A percentile compares a stretch with the other conserved stretches of the same genome.
These are phyloP conservation scores for Dactylellina drechsleri DNA, from an alignment of 2,329 filamentous ascomycete species.

Conservation along the genomic window DNA sequence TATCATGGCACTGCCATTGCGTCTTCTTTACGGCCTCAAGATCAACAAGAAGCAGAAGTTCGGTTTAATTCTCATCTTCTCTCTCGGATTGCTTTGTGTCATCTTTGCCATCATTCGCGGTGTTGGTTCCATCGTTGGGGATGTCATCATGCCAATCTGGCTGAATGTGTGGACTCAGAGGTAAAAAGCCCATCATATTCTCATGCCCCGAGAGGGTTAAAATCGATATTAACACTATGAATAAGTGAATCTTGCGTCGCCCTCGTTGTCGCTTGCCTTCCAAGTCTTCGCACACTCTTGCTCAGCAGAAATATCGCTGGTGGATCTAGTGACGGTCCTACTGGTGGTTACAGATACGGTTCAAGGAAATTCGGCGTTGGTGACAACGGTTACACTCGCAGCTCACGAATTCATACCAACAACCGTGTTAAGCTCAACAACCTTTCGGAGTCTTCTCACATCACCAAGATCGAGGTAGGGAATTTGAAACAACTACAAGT, in stretches of 20 bases:
- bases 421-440: slow-evolving; percentile 46
- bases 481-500: slow-evolving; percentile 31
- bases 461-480: slow-evolving; percentile 51
- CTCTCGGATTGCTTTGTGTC: slow-evolving; percentile 59
- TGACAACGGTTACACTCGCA: slow-evolving; percentile 33
- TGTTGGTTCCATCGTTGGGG: slow-evolving; percentile 47
- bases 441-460: slow-evolving; percentile 42
- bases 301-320: slow-evolving; percentile 35
- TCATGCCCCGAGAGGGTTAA: neutral
- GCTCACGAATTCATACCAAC: slow-evolving; percentile 26
- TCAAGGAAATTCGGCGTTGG: slow-evolving; percentile 45
- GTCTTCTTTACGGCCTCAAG: slow-evolving; percentile 59
- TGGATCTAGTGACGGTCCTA: slow-evolving; percentile 30
- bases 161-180: slow-evolving; percentile 51
- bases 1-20: slow-evolving; percentile 60
- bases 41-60: slow-evolving; percentile 59
- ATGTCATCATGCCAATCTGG: slow-evolving; percentile 52
- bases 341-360: slow-evolving; percentile 39
- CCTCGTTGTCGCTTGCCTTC: slow-evolving; percentile 49
- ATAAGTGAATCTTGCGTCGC: slow-evolving; percentile 48
- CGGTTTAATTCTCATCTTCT: slow-evolving; percentile 59
- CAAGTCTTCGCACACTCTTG: slow-evolving; percentile 45
- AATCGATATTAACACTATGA: slow-evolving; percentile 8
- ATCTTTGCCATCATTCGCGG: slow-evolving; percentile 59
- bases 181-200: slow-evolving; percentile 7